Conservation (phyloP, 2,329 filamentous ascomycete species). For the Metarhizium guizhouense region DNA sequence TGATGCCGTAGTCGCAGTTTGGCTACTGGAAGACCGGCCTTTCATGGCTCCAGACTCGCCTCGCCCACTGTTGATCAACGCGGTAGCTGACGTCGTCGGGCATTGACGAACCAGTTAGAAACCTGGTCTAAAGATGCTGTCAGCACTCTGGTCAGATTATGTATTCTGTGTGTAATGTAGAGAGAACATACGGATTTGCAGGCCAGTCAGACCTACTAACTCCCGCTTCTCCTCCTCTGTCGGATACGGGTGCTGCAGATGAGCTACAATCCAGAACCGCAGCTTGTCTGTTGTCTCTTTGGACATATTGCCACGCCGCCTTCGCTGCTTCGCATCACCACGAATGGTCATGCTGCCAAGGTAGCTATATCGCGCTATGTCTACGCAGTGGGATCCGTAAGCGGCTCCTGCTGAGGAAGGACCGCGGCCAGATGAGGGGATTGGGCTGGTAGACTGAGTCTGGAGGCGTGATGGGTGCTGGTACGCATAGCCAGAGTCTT, state of each 20-base stretch:
- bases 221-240: conserved; percentile 82
- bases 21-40: too few relatives aligned
- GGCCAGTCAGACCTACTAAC: conserved; percentile 64
- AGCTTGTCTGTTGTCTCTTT: conserved; percentile 81
- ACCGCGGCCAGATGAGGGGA: conserved; percentile 32
- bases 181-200: conserved; percentile 64
- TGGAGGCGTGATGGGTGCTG: conserved; percentile 36
- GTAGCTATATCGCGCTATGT: conserved; percentile 33
- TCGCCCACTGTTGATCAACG: conserved; percentile 47
- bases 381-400: conserved; percentile 32
- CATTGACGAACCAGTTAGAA: conserved; percentile 77
- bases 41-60: conserved; percentile 41
- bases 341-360: conserved; percentile 24
- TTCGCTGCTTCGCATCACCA: conserved; percentile 43
- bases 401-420: conserved; percentile 30
- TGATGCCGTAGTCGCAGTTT: too few relatives aligned
- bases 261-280: conserved; percentile 67
- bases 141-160: not conserved
- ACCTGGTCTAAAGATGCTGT: conserved; percentile 49
- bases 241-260: conserved; percentile 74
- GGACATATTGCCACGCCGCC: conserved; percentile 76
- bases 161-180: not conserved
- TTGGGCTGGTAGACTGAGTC: conserved; percentile 35
- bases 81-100: conserved; percentile 56
- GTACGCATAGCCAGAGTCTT: conserved; percentile 28